These are phyloP conservation scores for Aspergillus fischeri DNA, from an alignment of 2,329 filamentous ascomycete species.

Conservation along the genomic window DNA sequence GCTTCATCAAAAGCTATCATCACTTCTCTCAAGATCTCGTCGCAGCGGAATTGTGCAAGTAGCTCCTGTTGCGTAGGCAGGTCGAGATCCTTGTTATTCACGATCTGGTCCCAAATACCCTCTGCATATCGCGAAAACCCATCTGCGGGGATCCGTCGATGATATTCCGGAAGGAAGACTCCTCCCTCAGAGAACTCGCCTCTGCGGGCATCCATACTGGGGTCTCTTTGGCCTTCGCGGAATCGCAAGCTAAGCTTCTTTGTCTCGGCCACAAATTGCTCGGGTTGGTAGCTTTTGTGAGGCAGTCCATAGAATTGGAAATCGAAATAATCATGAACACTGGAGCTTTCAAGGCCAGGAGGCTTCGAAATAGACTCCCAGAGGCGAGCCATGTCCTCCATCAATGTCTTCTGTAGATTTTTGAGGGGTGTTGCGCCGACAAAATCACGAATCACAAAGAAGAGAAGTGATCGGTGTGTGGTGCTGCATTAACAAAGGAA, in stretches of 20 bases:
- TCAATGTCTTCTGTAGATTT: conserved; percentile 83
- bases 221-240: conserved; percentile 70
- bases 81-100: conserved; percentile 97
- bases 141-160: conserved; percentile 91
- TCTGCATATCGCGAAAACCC: conserved; percentile 93
- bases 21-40: conserved; percentile 91
- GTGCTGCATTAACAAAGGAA: conserved; percentile 51
- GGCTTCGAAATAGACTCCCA: conserved; percentile 94
- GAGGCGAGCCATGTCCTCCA: conserved; percentile 86
- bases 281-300: conserved; percentile 93
- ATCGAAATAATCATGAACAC: conserved; percentile 96
- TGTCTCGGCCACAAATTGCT: conserved; percentile 80
- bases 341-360: conserved; percentile 76
- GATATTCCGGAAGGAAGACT: conserved; percentile 89
- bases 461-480: conserved; percentile 83
- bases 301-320: conserved; percentile 94
- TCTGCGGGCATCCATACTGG: conserved; percentile 56
- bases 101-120: conserved; percentile 97
- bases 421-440: conserved; percentile 84
- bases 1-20: conserved; percentile 75
- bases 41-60: conserved; percentile 92
- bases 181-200: conserved; percentile 72
- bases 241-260: conserved; percentile 77
- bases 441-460: conserved; percentile 98
- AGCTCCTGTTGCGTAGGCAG: conserved; percentile 95